Evolutionary conservation across 2,329 filamentous ascomycete species (phyloP).

Genomic region (Elsinoe arachidis): DNA sequence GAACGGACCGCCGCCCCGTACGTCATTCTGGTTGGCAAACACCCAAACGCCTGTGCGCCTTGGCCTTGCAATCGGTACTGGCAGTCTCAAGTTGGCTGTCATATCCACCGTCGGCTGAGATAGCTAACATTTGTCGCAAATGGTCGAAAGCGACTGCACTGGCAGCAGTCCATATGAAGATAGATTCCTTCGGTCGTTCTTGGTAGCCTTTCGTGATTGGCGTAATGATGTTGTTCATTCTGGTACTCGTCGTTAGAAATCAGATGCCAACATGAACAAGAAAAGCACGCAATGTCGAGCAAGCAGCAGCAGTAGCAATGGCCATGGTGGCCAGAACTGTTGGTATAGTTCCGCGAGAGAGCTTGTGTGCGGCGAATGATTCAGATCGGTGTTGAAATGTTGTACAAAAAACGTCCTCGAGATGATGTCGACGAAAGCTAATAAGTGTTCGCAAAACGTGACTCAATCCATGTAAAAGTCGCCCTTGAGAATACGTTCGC

Average conservation of each 20-base stretch:
- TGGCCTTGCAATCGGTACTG: neutral
- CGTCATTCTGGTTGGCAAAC: neutral
- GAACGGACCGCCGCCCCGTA: neutral
- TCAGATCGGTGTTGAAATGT: neutral
- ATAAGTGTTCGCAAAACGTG: neutral
- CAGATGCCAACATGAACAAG: neutral
- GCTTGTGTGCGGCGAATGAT: too few species aligned
- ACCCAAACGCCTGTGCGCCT: neutral
- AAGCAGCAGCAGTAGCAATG: neutral
- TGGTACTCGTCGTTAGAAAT: neutral
- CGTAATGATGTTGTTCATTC: neutral
- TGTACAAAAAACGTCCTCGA: neutral
- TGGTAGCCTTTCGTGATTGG: neutral
- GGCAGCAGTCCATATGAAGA: too few species aligned
- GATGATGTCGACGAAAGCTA: neutral
- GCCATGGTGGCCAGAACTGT: neutral
- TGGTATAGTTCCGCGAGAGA: neutral
- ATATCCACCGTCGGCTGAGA: neutral
- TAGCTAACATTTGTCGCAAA: neutral
- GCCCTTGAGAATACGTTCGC: constrained; percentile 93
- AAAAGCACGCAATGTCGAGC: neutral
- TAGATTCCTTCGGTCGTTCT: too few species aligned
- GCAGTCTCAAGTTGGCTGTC: neutral
- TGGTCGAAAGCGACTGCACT: neutral
- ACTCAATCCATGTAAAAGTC: constrained; percentile 94